Percentiles rank a stretch among this genome's conserved stretches.
Conservation (phyloP, 768 basidiomycete species). For the Hygrocybe coccinea region DNA sequence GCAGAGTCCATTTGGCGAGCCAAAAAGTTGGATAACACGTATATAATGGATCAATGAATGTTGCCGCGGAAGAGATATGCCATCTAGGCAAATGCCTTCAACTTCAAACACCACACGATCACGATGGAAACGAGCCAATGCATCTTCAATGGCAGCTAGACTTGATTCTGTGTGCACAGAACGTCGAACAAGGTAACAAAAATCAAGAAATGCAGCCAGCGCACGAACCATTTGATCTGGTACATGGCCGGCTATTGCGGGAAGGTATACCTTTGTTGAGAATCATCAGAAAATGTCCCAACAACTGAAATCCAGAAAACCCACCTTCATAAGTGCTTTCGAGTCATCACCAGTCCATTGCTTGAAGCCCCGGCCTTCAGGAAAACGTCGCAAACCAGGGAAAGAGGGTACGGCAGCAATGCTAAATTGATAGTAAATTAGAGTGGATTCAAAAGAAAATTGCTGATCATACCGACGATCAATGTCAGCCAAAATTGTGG, state of each 20-base stretch:
- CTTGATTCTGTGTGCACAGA: slow-evolving; percentile 7
- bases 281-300: background rate
- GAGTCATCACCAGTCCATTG: slow-evolving; percentile 38
- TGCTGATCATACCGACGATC: slow-evolving; percentile 11
- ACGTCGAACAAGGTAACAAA: slow-evolving; percentile 16
- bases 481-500: slow-evolving; percentile 28
- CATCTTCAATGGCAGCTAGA: slow-evolving; percentile 1
- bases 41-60: slow-evolving; percentile 11
- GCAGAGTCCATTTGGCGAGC: slow-evolving; percentile 14
- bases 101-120: slow-evolving; percentile 10
- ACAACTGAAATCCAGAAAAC: background rate
- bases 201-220: slow-evolving; percentile 18
- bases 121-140: slow-evolving; percentile 13
- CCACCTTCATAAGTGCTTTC: slow-evolving; percentile 33
- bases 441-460: background rate
- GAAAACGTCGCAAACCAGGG: slow-evolving; percentile 12
- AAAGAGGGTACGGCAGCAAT: slow-evolving; percentile 21
- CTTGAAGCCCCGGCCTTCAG: slow-evolving; percentile 18
- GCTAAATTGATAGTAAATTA: background rate
- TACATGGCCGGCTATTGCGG: slow-evolving; percentile 22
- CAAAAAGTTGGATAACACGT: slow-evolving; percentile 10
- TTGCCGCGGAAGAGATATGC: slow-evolving; percentile 9
- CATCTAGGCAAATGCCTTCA: background rate
- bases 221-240: slow-evolving; percentile 16
- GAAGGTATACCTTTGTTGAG: slow-evolving; percentile 19